Evolutionary conservation across 2,329 filamentous ascomycete species (phyloP).

Genomic region (Chaetomiaceae sp.): DNA sequence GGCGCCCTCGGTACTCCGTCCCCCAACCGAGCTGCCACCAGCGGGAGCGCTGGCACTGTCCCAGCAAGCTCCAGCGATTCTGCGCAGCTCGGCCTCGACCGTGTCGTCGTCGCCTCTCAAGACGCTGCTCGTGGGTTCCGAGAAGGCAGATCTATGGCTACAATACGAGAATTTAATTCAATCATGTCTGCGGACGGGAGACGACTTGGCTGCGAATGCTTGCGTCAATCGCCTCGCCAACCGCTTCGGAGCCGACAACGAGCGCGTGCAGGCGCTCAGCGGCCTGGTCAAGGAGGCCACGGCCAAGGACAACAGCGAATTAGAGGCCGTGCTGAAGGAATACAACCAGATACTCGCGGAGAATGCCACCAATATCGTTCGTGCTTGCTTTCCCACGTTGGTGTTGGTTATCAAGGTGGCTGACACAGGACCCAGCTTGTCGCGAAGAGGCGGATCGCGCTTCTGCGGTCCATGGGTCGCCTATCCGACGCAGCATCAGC

Average conservation of each 20-base stretch:
- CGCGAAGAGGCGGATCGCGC: conserved; percentile 74
- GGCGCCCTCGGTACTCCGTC: conserved; percentile 50
- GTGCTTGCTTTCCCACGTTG: conserved; percentile 29
- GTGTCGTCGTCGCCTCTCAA: conserved; percentile 50
- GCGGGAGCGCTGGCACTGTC: conserved; percentile 52
- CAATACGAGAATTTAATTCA: conserved; percentile 83
- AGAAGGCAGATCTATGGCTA: conserved; percentile 77
- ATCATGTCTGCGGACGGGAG: conserved; percentile 76
- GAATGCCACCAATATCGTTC: conserved; percentile 74
- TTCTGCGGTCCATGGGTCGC: conserved; percentile 70
- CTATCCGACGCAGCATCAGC: conserved; percentile 67
- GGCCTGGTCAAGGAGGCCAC: conserved; percentile 82
- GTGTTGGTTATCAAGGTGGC: neutral
- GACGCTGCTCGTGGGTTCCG: conserved; percentile 52
- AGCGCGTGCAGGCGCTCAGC: conserved; percentile 76
- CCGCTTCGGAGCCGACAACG: conserved; percentile 80
- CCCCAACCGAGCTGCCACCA: conserved; percentile 53
- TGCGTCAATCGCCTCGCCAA: conserved; percentile 70
- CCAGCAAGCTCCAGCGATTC: conserved; percentile 55
- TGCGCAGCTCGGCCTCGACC: conserved; percentile 49
- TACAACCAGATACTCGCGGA: conserved; percentile 72
- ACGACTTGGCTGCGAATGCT: conserved; percentile 70
- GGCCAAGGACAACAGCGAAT: conserved; percentile 58
- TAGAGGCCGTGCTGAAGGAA: conserved; percentile 66
- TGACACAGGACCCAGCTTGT: conserved; percentile 58